Evolutionary conservation across 495 filamentous ascomycete species (phyloP).

Genomic region (Aspergillus cristatus): DNA sequence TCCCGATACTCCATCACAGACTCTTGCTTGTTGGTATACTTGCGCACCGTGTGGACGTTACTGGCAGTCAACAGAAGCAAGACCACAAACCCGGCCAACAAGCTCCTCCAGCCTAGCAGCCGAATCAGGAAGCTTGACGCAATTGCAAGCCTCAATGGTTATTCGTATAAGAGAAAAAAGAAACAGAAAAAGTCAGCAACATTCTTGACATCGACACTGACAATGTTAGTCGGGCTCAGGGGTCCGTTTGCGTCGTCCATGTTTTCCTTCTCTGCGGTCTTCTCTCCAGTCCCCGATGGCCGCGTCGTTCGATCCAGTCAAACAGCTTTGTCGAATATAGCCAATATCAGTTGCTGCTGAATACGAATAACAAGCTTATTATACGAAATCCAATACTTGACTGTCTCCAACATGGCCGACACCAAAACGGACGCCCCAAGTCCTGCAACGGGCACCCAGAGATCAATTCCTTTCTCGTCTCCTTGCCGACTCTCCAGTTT

Average conservation of each 20-base stretch:
- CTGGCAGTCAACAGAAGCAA: slow-evolving; percentile 50
- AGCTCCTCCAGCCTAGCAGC: slow-evolving; percentile 55
- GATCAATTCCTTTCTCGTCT: slow-evolving; percentile 2
- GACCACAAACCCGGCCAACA: slow-evolving; percentile 50
- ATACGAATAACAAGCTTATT: background rate
- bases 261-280: slow-evolving; percentile 37
- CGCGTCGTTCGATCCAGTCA: background rate
- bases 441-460: background rate
- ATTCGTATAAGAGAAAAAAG: slow-evolving; percentile 41
- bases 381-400: background rate
- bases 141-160: slow-evolving; percentile 46
- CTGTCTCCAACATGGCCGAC: background rate
- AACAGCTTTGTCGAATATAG: background rate
- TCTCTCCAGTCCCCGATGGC: slow-evolving; percentile 6
- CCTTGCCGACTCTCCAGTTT: background rate
- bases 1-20: slow-evolving; percentile 60
- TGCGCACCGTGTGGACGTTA: slow-evolving; percentile 53
- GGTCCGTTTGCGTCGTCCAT: too few relatives aligned
- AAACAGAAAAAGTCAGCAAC: slow-evolving; percentile 51
- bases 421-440: background rate
- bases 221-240: slow-evolving; percentile 59
- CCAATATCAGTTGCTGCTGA: background rate
- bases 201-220: slow-evolving; percentile 57
- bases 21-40: slow-evolving; percentile 50
- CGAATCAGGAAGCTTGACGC: slow-evolving; percentile 49